Evolutionary conservation across 208 protist genomes (phyloP).

Genomic region (Wallacemonas sp.): DNA sequence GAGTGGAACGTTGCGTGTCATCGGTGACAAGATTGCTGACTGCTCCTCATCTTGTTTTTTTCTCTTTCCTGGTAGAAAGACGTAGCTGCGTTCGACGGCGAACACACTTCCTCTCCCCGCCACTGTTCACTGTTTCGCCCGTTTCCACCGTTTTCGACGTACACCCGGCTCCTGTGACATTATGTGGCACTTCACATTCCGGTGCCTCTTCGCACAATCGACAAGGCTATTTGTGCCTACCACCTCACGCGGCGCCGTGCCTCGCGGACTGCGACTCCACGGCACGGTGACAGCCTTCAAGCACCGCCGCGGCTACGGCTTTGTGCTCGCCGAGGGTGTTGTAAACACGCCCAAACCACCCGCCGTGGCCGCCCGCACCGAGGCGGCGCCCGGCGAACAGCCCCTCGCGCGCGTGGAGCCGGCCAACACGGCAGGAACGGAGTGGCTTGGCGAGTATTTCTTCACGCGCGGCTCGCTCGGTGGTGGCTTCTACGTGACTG

Average conservation of each 20-base stretch:
- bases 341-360: slow-evolving; percentile 2
- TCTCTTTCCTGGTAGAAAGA: too few species aligned
- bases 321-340: slow-evolving; percentile 55
- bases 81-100: too few species aligned
- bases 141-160: neutral
- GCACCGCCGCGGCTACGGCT: slow-evolving; percentile 86
- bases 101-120: too few species aligned
- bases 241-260: neutral
- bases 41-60: too few species aligned
- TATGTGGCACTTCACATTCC: slow-evolving; percentile 5
- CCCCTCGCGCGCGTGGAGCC: neutral
- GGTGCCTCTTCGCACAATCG: neutral
- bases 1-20: too few species aligned
- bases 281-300: slow-evolving; percentile 80
- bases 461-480: slow-evolving; percentile 52
- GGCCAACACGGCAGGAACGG: neutral
- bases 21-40: too few species aligned
- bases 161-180: neutral
- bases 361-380: neutral
- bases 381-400: neutral
- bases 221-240: neutral
- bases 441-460: slow-evolving; percentile 38
- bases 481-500: slow-evolving; percentile 71
- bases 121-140: too few species aligned
- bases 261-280: slow-evolving; percentile 32